Base-by-base conservation (phyloP, 192 early-diverging fungal genomes). In the Obelidium mucronatum region DNA sequence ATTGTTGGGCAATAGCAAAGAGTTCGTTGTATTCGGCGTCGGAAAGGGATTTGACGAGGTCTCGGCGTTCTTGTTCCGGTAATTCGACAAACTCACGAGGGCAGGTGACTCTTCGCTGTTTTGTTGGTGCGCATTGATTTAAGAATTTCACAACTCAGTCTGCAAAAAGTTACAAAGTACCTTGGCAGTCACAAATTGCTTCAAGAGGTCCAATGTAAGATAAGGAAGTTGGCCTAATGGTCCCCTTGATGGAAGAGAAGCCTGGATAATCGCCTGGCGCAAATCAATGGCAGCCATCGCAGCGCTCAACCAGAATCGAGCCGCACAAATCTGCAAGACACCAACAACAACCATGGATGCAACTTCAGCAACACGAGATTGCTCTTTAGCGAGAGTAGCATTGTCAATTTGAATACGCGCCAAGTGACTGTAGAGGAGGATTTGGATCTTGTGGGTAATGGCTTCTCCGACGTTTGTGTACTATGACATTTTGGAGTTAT, bases 211-310 rank as follows among this genome's bases (percentile, higher is more conserved):
- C 39, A 81, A 70, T 35, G 84, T 89, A 37, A 97, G 80, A 52
- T 90, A 89, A 39, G 97, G 97, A 34, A 99, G 84, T 82, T 98
- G 95, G 68, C 93, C 82, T 34, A 98, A 81, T 26, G 92, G 90
- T 5, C 93, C 87, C 42, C 93, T 94, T 73, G 91, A 85, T 75
- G 86, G 83, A 67, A 90, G 93, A 31, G 93, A 82, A 22, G 94
- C 98, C 83, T 99, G 98, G 2, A 94, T 89, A 51, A 99, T 82
- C 8, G 69, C 22, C 54, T 98, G 97, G 42, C 91, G 87, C 51
- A 98, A 85, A 56, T 96, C 91, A 86, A 99, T 93, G 40, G 94
- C 80, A 33, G 80, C 75, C 5, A 88, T 74, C 0, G 94, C 88
- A 58, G 87, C 86, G 51, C 75, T 82, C 35, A 95, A 86, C 96